Base-by-base conservation (phyloP, 352 stramenopile genomes). In the Phytophthora syringae region DNA sequence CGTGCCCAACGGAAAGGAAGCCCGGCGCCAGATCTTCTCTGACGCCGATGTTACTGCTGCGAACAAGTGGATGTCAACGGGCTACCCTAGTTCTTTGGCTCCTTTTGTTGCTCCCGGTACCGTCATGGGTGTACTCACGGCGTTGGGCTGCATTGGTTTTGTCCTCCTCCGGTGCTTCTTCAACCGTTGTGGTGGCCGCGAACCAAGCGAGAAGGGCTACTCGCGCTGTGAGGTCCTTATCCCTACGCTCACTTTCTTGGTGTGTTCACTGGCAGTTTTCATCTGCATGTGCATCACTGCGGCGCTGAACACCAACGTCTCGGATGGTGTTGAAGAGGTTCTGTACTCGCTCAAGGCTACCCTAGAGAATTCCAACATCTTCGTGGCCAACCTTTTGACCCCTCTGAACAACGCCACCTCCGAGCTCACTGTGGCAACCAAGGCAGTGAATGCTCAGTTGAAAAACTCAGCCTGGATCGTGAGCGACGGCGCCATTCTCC, bases 251-350 rank as follows among this genome's bases (percentile, higher is more conserved):
- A 69, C 82, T 0, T 95, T 93, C 57, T 60, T 85, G 7, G 52
- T 82, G 5, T 92, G 84, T 53, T 89, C 80, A 11, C 51, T 88
- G 20, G 87, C 86, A 1, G 86, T 94, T 13, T 92, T 93, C 56
- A 89, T 93, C 52, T 94, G 86, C 74, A 83, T 82, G 52, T 57
- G 90, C n/a, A 60, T 92, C 18, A 90, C 84, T 15, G 74, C 85
- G 16, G 83, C 84, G 1, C 78, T 92, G 50, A 94, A 94, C 60
- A 89, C 82, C 18, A 93, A 89, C 70, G 88, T 94, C 60, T 92
- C 86, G 7, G 72, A 92, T 36, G 79, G 80, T 15, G 60, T 93
- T 18, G 67, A 80, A 21, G 74, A 75, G 1, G 76, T 94, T 24
- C 58, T 94, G 20, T 72, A 89, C 52, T 91, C 83, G 44, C 54